Percentiles rank a stretch among this genome's conserved stretches.
These are phyloP conservation scores for Sugiyamaella lignohabitans DNA, from an alignment of 805 yeast species.

Conservation along the genomic window DNA sequence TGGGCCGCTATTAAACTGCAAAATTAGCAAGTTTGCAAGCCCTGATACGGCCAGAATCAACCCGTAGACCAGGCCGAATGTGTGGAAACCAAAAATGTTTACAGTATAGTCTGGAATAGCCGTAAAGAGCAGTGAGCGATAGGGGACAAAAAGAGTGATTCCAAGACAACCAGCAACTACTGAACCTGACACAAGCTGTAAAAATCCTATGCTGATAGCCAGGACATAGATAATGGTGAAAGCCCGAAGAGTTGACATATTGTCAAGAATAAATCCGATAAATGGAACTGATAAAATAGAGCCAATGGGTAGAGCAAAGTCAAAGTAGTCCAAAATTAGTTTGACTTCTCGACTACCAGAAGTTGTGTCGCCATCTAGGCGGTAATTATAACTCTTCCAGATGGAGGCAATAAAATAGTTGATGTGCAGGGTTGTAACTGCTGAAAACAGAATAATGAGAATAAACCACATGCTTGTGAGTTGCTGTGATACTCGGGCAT, in stretches of 20 bases:
- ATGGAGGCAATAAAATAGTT: conserved; percentile 91
- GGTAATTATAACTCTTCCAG: conserved; percentile 70
- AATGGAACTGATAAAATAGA: conserved; percentile 83
- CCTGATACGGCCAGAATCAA: conserved; percentile 78
- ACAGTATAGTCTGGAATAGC: conserved; percentile 88
- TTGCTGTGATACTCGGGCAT: conserved; percentile 42
- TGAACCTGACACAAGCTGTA: conserved; percentile 52
- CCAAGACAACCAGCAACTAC: conserved; percentile 54
- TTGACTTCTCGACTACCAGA: conserved; percentile 39
- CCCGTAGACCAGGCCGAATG: conserved; percentile 90
- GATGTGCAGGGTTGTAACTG: conserved; percentile 84
- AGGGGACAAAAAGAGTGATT: conserved; percentile 64
- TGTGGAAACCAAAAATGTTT: conserved; percentile 86
- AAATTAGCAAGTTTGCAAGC: conserved; percentile 66
- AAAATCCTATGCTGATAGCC: conserved; percentile 60
- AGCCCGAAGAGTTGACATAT: conserved; percentile 54
- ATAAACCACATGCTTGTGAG: conserved; percentile 63
- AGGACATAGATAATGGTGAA: conserved; percentile 45
- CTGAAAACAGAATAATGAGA: conserved; percentile 70
- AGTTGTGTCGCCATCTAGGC: conserved; percentile 40
- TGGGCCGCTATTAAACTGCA: conserved; percentile 47
- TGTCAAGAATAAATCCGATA: conserved; percentile 74
- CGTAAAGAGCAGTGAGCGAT: conserved; percentile 89
- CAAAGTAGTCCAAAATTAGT: conserved; percentile 66
- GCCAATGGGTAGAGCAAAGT: conserved; percentile 80